Evolutionary conservation across 1,284 basidiomycete species (phyloP).

Genomic region (Acaromyces ingoldii): DNA sequence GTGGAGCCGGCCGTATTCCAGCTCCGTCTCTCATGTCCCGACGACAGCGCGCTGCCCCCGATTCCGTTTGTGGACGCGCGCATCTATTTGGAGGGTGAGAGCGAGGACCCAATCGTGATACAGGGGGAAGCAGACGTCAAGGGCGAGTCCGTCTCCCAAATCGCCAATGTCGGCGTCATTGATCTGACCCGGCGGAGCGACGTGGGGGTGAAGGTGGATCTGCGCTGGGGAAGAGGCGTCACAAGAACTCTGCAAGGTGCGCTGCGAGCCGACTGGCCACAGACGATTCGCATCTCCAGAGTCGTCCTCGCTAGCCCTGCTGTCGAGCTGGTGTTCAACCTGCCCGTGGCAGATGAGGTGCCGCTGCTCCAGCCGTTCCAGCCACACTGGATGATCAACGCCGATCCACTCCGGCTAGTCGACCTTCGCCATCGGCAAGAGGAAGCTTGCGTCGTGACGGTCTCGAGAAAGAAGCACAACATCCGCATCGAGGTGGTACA

Average conservation of each 20-base stretch:
- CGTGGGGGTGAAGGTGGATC: not conserved
- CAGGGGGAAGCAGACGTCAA: not conserved
- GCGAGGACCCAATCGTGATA: not conserved
- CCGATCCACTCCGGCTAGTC: not conserved
- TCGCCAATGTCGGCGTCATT: not conserved
- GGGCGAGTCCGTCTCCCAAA: not conserved
- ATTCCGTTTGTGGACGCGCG: not conserved
- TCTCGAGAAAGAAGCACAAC: slow-evolving; percentile 1
- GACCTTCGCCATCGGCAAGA: not conserved
- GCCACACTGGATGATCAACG: not conserved
- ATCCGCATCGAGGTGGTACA: slow-evolving; percentile 4
- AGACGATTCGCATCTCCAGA: not conserved
- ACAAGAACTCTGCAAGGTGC: too few relatives aligned
- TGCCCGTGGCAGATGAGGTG: not conserved
- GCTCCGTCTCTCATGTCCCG: not conserved
- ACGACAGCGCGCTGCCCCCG: not conserved
- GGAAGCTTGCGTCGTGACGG: not conserved
- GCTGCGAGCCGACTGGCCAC: too few relatives aligned
- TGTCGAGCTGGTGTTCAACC: not conserved
- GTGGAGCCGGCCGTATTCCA: slow-evolving; percentile 6
- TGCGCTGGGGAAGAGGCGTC: not conserved
- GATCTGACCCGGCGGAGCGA: not conserved
- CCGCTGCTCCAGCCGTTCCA: not conserved
- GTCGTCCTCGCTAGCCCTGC: not conserved
- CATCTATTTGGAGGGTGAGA: not conserved